Evolutionary conservation across 1,284 basidiomycete species (phyloP).

Genomic region (Ustilago nuda): DNA sequence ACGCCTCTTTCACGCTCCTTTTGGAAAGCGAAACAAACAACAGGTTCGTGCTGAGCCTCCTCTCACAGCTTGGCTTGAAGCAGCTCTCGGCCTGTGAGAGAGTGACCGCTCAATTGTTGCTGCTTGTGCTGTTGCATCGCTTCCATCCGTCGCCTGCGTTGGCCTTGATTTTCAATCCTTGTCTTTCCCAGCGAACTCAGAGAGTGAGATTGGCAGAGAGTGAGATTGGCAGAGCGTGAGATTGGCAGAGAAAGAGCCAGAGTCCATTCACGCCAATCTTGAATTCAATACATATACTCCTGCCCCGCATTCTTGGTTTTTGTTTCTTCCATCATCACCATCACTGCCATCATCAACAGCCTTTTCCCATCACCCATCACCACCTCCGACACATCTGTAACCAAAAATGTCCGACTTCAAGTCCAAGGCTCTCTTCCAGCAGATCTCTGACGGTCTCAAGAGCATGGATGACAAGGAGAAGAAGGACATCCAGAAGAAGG

Average conservation of each 20-base stretch:
- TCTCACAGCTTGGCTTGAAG: not conserved
- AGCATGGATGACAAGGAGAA: slow-evolving; percentile 80
- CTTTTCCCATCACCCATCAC: slow-evolving; percentile 1
- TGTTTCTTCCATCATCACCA: slow-evolving; percentile 12
- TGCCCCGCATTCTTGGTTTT: slow-evolving; percentile 17
- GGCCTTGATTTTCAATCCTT: not conserved
- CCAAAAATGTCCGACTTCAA: slow-evolving; percentile 66
- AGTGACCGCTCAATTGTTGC: not conserved
- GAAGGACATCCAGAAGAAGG: slow-evolving; percentile 86
- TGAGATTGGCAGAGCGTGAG: not conserved
- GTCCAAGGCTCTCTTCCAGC: slow-evolving; percentile 67
- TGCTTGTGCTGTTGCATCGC: not conserved
- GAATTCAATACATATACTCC: slow-evolving; percentile 20
- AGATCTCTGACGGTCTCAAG: slow-evolving; percentile 77
- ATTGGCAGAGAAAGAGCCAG: not conserved
- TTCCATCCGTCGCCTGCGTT: not conserved
- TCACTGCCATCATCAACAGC: not conserved
- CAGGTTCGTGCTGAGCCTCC: not conserved
- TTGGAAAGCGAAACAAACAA: slow-evolving; percentile 15
- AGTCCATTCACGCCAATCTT: slow-evolving; percentile 23
- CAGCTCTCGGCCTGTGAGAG: not conserved
- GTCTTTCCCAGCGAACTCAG: not conserved
- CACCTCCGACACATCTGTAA: slow-evolving; percentile 6
- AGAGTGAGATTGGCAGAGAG: not conserved
- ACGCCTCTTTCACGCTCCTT: slow-evolving; percentile 46